Conservation (phyloP, 164 flowering plant genomes). For the Cinnamomum chago region DNA sequence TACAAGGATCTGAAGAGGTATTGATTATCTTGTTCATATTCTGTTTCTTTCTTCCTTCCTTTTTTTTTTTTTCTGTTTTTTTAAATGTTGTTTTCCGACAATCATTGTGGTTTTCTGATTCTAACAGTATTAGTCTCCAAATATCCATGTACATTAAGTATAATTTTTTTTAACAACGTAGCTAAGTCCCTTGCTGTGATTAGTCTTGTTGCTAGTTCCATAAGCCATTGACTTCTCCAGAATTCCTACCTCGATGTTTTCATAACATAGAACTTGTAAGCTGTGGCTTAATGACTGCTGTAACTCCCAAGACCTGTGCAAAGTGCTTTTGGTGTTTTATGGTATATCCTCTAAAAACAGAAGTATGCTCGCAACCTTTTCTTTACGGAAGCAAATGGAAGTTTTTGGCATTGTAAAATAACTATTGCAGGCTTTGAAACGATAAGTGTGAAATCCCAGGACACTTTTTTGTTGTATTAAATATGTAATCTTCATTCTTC, state of each 20-base stretch:
- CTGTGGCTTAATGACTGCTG: not conserved
- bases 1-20: conserved; percentile 92
- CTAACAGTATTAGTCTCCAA: too few relatives aligned
- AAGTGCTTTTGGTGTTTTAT: not conserved
- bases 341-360: not conserved
- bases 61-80: too few relatives aligned
- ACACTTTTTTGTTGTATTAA: not conserved
- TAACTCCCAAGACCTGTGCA: not conserved
- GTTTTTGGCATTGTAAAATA: too few relatives aligned
- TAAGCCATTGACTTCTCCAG: not conserved
- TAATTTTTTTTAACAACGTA: too few relatives aligned
- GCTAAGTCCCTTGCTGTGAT: too few relatives aligned
- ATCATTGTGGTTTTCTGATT: too few relatives aligned
- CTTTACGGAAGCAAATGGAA: too few relatives aligned
- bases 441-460: not conserved
- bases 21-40: not conserved
- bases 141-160: too few relatives aligned
- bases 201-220: not conserved
- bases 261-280: not conserved
- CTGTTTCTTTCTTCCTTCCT: not conserved
- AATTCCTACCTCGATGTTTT: not conserved
- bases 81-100: too few relatives aligned
- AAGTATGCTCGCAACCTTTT: too few relatives aligned
- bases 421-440: too few relatives aligned
- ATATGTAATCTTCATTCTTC: not conserved